Conservation (phyloP, 1,284 basidiomycete species). For the Tylopilus orsonianus region DNA sequence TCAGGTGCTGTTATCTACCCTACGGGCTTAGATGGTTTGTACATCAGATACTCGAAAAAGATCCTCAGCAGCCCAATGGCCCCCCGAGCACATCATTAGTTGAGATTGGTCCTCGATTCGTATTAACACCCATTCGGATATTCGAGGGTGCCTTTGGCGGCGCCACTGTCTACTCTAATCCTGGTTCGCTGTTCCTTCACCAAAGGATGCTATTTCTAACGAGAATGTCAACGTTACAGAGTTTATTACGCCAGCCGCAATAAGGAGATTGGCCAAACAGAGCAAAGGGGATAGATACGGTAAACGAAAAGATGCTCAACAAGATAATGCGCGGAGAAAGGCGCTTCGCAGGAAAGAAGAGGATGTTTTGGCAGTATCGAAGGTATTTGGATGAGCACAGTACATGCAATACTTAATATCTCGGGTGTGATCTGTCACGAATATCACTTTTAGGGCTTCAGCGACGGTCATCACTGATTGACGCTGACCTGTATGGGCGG, state of each 20-base stretch:
- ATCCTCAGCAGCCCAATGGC: slow-evolving; percentile 71
- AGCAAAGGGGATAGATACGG: slow-evolving; percentile 82
- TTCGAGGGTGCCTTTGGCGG: slow-evolving; percentile 98
- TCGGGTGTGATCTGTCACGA: not conserved
- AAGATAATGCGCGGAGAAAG: slow-evolving; percentile 66
- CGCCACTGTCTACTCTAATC: slow-evolving; percentile 95
- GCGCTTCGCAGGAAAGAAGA: slow-evolving; percentile 68
- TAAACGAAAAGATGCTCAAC: slow-evolving; percentile 75
- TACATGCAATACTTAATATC: not conserved
- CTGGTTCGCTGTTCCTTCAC: slow-evolving; percentile 53
- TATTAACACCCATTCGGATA: slow-evolving; percentile 95
- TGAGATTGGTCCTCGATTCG: slow-evolving; percentile 97
- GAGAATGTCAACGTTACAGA: slow-evolving; percentile 50
- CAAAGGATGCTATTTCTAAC: slow-evolving; percentile 8
- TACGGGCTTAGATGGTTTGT: slow-evolving; percentile 6
- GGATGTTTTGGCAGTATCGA: slow-evolving; percentile 80
- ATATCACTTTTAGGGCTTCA: slow-evolving; percentile 2
- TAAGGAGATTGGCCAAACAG: slow-evolving; percentile 71
- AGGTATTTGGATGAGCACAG: slow-evolving; percentile 76
- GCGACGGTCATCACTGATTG: not conserved
- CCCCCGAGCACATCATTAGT: slow-evolving; percentile 79
- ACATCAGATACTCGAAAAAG: slow-evolving; percentile 73
- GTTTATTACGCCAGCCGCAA: slow-evolving; percentile 86
- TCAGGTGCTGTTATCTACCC: not conserved
- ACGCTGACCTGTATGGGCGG: slow-evolving; percentile 2